Percentiles rank a stretch among this genome's conserved stretches.
Evolutionary conservation across 2,329 filamentous ascomycete genomes (phyloP).

Genomic region (Cadophora sp.): DNA sequence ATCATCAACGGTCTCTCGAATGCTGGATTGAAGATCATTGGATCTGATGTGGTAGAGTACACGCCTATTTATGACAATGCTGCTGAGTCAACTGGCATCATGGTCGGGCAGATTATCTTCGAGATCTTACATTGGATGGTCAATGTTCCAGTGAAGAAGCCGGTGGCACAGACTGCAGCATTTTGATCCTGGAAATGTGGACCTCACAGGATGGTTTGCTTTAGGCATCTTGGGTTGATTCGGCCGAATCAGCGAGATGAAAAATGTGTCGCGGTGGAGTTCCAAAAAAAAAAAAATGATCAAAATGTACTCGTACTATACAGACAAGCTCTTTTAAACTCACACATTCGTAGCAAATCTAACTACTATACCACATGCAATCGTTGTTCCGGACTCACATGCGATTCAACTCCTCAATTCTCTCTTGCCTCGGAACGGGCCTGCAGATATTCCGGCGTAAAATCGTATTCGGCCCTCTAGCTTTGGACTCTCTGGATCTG

Average conservation of each 20-base stretch:
- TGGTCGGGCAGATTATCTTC: conserved; percentile 39
- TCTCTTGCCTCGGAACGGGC: not conserved
- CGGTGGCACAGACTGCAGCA: conserved; percentile 15
- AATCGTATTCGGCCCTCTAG: not conserved
- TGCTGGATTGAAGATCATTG: conserved; percentile 43
- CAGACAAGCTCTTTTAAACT: too few relatives aligned
- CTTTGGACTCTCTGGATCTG: not conserved
- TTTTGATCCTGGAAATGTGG: too few relatives aligned
- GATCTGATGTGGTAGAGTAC: conserved; percentile 44
- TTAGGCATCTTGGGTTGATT: too few relatives aligned
- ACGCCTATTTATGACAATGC: conserved; percentile 43
- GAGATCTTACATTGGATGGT: conserved; percentile 45
- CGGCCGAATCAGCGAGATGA: too few relatives aligned
- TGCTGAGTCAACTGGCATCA: conserved; percentile 43
- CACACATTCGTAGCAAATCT: not conserved
- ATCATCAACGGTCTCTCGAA: conserved; percentile 41
- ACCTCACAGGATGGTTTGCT: too few relatives aligned
- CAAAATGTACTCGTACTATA: too few relatives aligned
- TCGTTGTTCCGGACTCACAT: not conserved
- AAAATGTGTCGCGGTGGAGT: too few relatives aligned
- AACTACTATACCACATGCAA: not conserved
- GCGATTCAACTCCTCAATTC: not conserved
- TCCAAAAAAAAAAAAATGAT: too few relatives aligned
- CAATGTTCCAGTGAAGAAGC: conserved; percentile 36
- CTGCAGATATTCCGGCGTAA: not conserved